Base-by-base conservation (phyloP, 768 basidiomycete genomes). In the Boletellus sp. region DNA sequence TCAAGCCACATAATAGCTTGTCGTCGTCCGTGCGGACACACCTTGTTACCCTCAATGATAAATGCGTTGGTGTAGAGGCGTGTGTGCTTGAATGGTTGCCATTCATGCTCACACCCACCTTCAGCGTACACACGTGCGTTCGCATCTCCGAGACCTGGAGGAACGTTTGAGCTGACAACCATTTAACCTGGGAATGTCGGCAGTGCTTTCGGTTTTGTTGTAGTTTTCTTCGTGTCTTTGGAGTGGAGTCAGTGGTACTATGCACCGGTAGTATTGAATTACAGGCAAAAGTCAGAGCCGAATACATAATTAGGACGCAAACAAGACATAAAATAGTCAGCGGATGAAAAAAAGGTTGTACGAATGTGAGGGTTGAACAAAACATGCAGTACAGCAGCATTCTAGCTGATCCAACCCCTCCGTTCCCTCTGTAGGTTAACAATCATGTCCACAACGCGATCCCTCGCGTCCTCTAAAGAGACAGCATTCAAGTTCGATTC, bases 401-500 rank as follows among this genome's bases (percentile, higher is more conserved):
- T 16, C 48, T 42, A 63, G n/a, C 55, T 47, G 19, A 36, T 17
- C 22, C 48, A 48, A 3, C 38, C 45, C 68, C 37, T 64, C 63
- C 44, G 65, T 61, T 46, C 59, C 57, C 42, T 59, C 59, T 62
- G 70, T 24, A 62, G 54, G 47, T 69, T 71, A 4, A 78, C 74
- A 41, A 90, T 73, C 73, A 84, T 72, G 69, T 91, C 89, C 41
- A 89, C 85, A 32, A 82, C 83, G n/a, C 75, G 69, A 65, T 90
- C 89, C 49, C 83, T 74, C 41, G 87, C 87, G 52, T 90, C 87
- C 64, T 90, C 88, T 46, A 90, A 63, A 23, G 65, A 64, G 73
- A 78, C 47, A 65, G 54, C 59, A 42, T 54, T 53, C 34, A 36
- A 28, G 16, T 45, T 54, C 20, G 51, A 49, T 19, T 56, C 62